Conservation (phyloP, 495 filamentous ascomycete genomes). For the Penicillium ochrochloron region DNA sequence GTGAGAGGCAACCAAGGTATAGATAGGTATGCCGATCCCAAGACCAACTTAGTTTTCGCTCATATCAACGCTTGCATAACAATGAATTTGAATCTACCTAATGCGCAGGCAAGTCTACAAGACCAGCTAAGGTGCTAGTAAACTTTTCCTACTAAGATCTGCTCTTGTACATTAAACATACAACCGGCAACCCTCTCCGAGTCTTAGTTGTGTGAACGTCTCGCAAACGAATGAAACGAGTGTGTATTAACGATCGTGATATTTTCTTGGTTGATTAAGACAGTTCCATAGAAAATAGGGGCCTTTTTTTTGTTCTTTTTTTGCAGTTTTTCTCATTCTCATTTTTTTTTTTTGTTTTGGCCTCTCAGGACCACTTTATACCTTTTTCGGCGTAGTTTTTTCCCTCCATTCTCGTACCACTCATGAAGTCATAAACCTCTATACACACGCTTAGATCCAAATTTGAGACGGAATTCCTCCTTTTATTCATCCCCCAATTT, state of each 20-base stretch:
- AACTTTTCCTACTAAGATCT: background rate
- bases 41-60: background rate
- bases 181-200: background rate
- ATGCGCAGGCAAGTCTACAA: constrained; percentile 1
- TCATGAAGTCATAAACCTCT: constrained; percentile 7
- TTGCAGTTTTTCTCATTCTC: background rate
- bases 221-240: background rate
- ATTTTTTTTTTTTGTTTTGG: background rate
- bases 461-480: background rate
- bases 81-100: background rate
- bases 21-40: background rate
- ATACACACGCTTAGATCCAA: constrained; percentile 2
- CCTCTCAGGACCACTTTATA: background rate
- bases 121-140: background rate
- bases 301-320: constrained; percentile 2
- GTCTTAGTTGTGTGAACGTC: background rate
- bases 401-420: background rate
- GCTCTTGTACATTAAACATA: background rate
- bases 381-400: background rate
- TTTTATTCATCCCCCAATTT: background rate
- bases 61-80: background rate
- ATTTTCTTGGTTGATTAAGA: constrained; percentile 9
- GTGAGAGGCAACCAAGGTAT: constrained; percentile 3
- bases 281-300: constrained; percentile 6
- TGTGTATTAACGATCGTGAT: constrained; percentile 15